Evolutionary conservation across 768 basidiomycete genomes (phyloP).

Genomic region (Lentinula lateritia): DNA sequence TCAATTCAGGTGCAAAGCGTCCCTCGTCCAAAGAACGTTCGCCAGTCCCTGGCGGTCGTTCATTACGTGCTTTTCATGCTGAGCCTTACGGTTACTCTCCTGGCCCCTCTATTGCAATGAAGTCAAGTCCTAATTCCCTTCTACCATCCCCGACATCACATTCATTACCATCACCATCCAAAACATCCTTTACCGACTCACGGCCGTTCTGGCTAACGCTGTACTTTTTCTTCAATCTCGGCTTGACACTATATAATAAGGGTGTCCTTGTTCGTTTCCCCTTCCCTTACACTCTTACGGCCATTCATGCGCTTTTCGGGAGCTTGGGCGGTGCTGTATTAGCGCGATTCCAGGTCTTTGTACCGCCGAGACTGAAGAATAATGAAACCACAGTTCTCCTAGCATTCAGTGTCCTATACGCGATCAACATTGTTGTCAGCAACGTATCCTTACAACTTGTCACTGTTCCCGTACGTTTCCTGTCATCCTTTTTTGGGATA

Average conservation of each 20-base stretch:
- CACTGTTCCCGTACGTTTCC: conserved; percentile 72
- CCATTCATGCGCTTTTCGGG: conserved; percentile 84
- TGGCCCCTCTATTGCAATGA: conserved; percentile 1
- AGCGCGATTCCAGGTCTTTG: conserved; percentile 50
- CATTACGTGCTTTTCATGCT: conserved; percentile 14
- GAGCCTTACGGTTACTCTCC: conserved; percentile 14
- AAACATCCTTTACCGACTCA: conserved; percentile 12
- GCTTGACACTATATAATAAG: conserved; percentile 95
- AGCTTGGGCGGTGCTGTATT: conserved; percentile 73
- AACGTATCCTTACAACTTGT: conserved; percentile 87
- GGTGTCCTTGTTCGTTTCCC: conserved; percentile 87
- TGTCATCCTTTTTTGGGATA: not conserved
- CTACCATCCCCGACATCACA: conserved; percentile 10
- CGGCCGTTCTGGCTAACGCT: conserved; percentile 60
- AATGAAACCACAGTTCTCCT: conserved; percentile 58
- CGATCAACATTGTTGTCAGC: conserved; percentile 91
- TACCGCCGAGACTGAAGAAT: conserved; percentile 45
- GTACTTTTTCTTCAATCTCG: conserved; percentile 90
- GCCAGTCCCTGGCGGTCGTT: not conserved
- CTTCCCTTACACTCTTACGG: conserved; percentile 93
- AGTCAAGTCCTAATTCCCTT: conserved; percentile 9
- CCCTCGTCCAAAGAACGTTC: not conserved
- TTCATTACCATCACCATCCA: conserved; percentile 10
- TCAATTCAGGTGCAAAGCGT: not conserved
- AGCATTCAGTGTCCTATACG: conserved; percentile 86